Percentiles rank a stretch among this genome's conserved stretches.
These are phyloP conservation scores for Fusarium coffeatum DNA, from an alignment of 2,329 filamentous ascomycete species.

Conservation along the genomic window DNA sequence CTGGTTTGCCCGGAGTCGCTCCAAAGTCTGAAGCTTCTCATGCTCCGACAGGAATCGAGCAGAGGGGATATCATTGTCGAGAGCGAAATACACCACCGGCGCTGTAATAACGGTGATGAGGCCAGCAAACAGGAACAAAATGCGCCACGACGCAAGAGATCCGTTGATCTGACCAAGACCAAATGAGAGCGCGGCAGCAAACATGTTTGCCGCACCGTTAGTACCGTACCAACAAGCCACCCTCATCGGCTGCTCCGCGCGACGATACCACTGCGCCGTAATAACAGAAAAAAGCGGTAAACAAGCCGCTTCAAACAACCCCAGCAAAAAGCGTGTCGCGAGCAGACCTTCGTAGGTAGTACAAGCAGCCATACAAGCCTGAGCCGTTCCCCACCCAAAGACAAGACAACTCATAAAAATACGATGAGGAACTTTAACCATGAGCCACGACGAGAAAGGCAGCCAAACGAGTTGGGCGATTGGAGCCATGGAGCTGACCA, in stretches of 20 bases:
- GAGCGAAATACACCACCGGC: constrained; percentile 68
- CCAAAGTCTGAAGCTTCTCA: constrained; percentile 75
- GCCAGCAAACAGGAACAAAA: constrained; percentile 71
- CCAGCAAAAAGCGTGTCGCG: constrained; percentile 61
- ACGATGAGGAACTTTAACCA: constrained; percentile 70
- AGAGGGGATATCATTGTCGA: constrained; percentile 69
- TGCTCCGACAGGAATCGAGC: constrained; percentile 70
- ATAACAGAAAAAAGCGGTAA: constrained; percentile 61
- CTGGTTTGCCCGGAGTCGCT: constrained; percentile 78
- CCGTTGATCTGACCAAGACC: constrained; percentile 65
- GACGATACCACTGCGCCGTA: constrained; percentile 61
- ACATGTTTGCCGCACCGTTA: constrained; percentile 67
- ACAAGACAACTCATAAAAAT: constrained; percentile 66
- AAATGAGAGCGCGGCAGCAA: constrained; percentile 67
- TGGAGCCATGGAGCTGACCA: constrained; percentile 67
- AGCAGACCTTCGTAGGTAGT: constrained; percentile 62
- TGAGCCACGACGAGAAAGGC: constrained; percentile 68
- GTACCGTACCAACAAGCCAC: constrained; percentile 75
- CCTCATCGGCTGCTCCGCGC: constrained; percentile 69
- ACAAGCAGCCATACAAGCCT: constrained; percentile 60
- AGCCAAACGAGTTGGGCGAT: constrained; percentile 72
- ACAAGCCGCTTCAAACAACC: constrained; percentile 64
- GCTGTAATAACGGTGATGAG: constrained; percentile 69
- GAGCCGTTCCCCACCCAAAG: constrained; percentile 58
- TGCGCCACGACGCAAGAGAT: constrained; percentile 53